Base-by-base conservation (phyloP, 345 rosid species). In the Melastoma malabathricum region DNA sequence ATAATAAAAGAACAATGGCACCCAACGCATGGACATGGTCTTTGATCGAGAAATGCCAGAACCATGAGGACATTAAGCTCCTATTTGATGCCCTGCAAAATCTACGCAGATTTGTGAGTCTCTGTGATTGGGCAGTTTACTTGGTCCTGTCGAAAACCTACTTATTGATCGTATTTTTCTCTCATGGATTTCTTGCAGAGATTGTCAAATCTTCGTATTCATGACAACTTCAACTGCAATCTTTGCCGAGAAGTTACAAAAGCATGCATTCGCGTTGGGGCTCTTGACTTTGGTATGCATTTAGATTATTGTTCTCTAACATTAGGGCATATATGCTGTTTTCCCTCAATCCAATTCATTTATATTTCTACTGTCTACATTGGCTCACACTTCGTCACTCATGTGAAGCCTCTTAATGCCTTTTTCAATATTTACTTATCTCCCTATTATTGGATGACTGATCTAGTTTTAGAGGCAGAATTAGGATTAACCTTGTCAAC, bases 11-110 rank as follows among this genome's bases (percentile, higher is more conserved):
- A 47, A 70, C 96, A 4, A 81, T 80, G 94, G 61, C 94, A 13
- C 96, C 92, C 0, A 89, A 89, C 52, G 76, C 89, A 50, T 89
- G 89, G 89, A 20, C 76, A 52, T 83, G 96, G 90, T 76, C 86
- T 3, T 51, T 89, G 81, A 75, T 89, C 55, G 77, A 53, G 45
- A 83, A 66, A 34, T 89, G 97, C 64, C 68, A 72, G 55, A 83
- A 47, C 55, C 65, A 13, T 0, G 88, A 83, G 44, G 97, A 89
- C 68, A 66, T 86, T 59, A 62, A 68, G 65, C 90, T 81, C 70
- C 78, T 89, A 7, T 86, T 89, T 23, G 68, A 73, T 14, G 60
- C 64, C 57, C 65, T 89, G 69, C 70, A 73, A 60, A 73, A 72
- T 51, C 83, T 86, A 10, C 78, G 96, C 44, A 76, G 67, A 75